These are phyloP conservation scores for Neonectria magnoliae DNA, from an alignment of 2,329 filamentous ascomycete genomes.

Conservation along the genomic window DNA sequence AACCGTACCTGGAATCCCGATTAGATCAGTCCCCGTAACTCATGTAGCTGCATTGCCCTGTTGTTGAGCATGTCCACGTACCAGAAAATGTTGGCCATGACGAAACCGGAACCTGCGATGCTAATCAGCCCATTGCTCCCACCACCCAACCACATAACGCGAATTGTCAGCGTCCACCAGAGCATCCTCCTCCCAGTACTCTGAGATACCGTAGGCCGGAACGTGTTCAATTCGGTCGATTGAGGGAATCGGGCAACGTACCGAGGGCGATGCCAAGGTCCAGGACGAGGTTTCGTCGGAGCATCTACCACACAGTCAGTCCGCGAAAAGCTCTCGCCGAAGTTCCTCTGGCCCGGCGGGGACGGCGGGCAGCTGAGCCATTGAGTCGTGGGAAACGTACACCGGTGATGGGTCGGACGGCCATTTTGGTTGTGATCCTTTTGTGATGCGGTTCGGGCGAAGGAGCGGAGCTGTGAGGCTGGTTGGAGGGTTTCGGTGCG, in stretches of 20 bases:
- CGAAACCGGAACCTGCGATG: slow-evolving; percentile 61
- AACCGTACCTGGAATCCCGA: slow-evolving; percentile 63
- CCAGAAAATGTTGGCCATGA: slow-evolving; percentile 67
- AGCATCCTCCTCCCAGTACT: slow-evolving; percentile 24
- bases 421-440: slow-evolving; percentile 55
- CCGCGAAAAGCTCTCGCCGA: slow-evolving; percentile 38
- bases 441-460: slow-evolving; percentile 36
- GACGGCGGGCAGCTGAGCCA: slow-evolving; percentile 36
- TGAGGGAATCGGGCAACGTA: slow-evolving; percentile 49
- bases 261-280: slow-evolving; percentile 66
- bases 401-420: slow-evolving; percentile 67
- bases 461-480: slow-evolving; percentile 36
- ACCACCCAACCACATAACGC: slow-evolving; percentile 38
- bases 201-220: slow-evolving; percentile 3
- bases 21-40: slow-evolving; percentile 17
- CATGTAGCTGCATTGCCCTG: not conserved
- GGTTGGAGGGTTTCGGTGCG: slow-evolving; percentile 37
- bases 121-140: slow-evolving; percentile 47
- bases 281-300: slow-evolving; percentile 67
- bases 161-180: slow-evolving; percentile 37
- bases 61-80: slow-evolving; percentile 57
- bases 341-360: slow-evolving; percentile 33
- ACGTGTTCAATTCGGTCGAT: slow-evolving; percentile 17
- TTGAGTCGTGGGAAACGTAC: slow-evolving; percentile 58
- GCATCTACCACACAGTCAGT: slow-evolving; percentile 61